phyloP scores from a whole-genome alignment of 768 basidiomycete genomes.

The Boletus huronensis region DNA sequence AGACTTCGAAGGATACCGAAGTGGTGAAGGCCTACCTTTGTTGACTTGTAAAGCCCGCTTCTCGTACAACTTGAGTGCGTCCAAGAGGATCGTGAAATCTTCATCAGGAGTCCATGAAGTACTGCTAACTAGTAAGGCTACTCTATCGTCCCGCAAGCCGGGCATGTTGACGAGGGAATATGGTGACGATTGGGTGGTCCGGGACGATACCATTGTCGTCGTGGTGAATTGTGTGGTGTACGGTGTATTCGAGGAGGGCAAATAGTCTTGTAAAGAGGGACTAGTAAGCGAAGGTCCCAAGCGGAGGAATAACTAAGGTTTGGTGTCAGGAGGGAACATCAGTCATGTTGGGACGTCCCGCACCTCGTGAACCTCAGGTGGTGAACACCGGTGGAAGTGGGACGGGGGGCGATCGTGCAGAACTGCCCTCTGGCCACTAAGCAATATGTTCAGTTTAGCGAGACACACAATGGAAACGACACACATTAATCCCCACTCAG shows the following conservation, averaged over 20 bases:
- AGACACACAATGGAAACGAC: slow-evolving; percentile 27
- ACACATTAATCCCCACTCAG: slow-evolving; percentile 75
- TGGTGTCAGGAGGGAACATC: neutral
- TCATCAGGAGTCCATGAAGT: slow-evolving; percentile 99
- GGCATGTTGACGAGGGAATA: slow-evolving; percentile 36
- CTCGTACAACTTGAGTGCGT: slow-evolving; percentile 73
- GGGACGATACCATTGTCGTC: slow-evolving; percentile 23
- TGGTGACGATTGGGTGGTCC: slow-evolving; percentile 20
- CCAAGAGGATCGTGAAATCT: slow-evolving; percentile 82
- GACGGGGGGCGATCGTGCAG: slow-evolving; percentile 89
- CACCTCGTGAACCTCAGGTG: slow-evolving; percentile 77
- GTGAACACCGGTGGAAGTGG: slow-evolving; percentile 70
- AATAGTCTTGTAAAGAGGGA: slow-evolving; percentile 42
- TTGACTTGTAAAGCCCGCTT: slow-evolving; percentile 40
- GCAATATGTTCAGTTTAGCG: slow-evolving; percentile 2
- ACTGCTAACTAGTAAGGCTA: slow-evolving; percentile 84
- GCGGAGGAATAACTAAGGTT: slow-evolving; percentile 47
- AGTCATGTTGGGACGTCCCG: slow-evolving; percentile 8
- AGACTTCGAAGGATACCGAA: neutral
- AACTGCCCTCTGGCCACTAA: slow-evolving; percentile 73
- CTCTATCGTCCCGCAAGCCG: slow-evolving; percentile 62
- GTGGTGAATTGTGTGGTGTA: slow-evolving; percentile 63
- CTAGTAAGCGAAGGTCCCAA: slow-evolving; percentile 39
- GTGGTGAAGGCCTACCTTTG: slow-evolving; percentile 4
- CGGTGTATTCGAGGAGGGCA: slow-evolving; percentile 49